Evolutionary conservation across 495 filamentous ascomycete species (phyloP).

Genomic region (Aspergillus bridgeri): DNA sequence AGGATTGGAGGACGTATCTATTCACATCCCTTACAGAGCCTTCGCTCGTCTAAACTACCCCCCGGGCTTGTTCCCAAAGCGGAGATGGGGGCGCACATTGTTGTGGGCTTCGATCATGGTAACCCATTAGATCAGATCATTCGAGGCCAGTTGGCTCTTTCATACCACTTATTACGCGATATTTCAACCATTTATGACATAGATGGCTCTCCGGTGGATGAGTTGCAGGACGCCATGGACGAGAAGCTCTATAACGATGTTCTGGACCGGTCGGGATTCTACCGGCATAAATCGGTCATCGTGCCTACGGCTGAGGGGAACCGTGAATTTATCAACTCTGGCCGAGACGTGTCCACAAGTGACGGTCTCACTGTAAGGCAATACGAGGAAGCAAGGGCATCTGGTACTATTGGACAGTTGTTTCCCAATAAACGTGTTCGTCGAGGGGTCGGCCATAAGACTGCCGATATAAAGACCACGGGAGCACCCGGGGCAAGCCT

Average conservation of each 20-base stretch:
- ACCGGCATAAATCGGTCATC: conserved; percentile 69
- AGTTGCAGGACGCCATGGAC: conserved; percentile 73
- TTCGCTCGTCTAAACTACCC: conserved; percentile 44
- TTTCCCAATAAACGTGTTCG: conserved; percentile 42
- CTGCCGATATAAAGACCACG: conserved; percentile 37
- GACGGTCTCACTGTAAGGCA: conserved; percentile 68
- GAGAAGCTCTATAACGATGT: conserved; percentile 93
- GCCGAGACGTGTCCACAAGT: conserved; percentile 69
- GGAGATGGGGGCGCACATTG: conserved; percentile 95
- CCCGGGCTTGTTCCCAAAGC: conserved; percentile 66
- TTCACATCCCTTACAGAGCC: conserved; percentile 75
- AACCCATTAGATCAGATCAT: conserved; percentile 91
- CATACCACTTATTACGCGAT: conserved; percentile 78
- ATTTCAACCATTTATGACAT: conserved; percentile 88
- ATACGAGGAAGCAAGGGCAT: conserved; percentile 56
- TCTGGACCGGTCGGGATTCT: conserved; percentile 83
- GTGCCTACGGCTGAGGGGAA: conserved; percentile 78
- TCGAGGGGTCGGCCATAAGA: conserved; percentile 44
- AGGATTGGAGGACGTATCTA: conserved; percentile 94
- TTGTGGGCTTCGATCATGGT: conserved; percentile 92
- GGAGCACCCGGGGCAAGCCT: conserved; percentile 52
- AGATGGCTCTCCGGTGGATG: conserved; percentile 76
- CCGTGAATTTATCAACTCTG: conserved; percentile 75
- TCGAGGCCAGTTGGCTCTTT: conserved; percentile 83
- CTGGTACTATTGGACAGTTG: conserved; percentile 40